These are phyloP conservation scores for Phytomonas francai DNA, from an alignment of 208 protist species.

Conservation along the genomic window DNA sequence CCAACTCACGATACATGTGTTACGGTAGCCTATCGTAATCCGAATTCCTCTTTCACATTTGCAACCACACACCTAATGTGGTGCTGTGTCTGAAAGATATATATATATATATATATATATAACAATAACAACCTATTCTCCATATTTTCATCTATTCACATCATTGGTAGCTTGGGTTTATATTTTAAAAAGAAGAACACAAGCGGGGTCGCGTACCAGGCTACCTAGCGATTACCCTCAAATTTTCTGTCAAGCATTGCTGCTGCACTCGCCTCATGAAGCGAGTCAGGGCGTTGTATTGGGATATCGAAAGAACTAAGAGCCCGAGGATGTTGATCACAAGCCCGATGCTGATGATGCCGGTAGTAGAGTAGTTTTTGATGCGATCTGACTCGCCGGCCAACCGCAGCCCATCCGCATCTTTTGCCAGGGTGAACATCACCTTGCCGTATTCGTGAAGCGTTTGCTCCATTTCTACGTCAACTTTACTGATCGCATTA, in stretches of 20 bases:
- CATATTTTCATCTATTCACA: not conserved
- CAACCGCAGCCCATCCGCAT: slow-evolving; percentile 32
- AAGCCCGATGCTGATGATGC: slow-evolving; percentile 33
- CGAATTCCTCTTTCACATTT: too few relatives aligned
- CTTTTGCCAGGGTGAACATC: slow-evolving; percentile 36
- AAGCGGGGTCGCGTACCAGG: not conserved
- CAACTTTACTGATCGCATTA: slow-evolving; percentile 27
- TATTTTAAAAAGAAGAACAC: slow-evolving; percentile 7
- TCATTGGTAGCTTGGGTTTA: not conserved
- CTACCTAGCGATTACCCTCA: too few relatives aligned
- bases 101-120: slow-evolving; percentile 7
- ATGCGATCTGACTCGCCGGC: slow-evolving; percentile 40
- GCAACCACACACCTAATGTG: too few relatives aligned
- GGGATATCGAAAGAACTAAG: slow-evolving; percentile 39
- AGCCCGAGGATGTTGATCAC: slow-evolving; percentile 47
- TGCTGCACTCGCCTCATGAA: slow-evolving; percentile 21
- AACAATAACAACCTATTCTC: not conserved
- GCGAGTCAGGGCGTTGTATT: slow-evolving; percentile 43
- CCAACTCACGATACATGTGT: too few relatives aligned
- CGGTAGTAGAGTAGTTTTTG: slow-evolving; percentile 26
- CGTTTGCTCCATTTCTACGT: slow-evolving; percentile 39
- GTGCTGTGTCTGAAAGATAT: not conserved
- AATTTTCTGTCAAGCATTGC: not conserved
- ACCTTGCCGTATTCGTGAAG: slow-evolving; percentile 45
- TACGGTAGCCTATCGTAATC: too few relatives aligned